Conservation (phyloP, 768 basidiomycete genomes). For the Mycena olivaceomarginata region DNA sequence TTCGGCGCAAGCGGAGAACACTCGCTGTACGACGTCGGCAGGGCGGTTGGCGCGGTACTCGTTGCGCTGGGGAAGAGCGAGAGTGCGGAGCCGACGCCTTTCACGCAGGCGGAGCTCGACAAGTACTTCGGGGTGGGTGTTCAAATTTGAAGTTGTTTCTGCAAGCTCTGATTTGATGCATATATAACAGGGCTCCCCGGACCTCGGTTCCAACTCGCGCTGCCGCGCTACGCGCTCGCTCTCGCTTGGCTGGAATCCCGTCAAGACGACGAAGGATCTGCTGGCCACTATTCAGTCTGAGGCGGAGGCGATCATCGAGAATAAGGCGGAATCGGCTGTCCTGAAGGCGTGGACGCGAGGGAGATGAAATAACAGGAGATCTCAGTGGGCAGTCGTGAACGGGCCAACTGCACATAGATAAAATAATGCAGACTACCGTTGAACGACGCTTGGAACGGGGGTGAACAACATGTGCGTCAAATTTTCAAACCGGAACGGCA, state of each 20-base stretch:
- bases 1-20: constrained; percentile 73
- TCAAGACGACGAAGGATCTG: constrained; percentile 42
- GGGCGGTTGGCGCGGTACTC: constrained; percentile 61
- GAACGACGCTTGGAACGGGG: no score
- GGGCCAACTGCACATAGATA: no score
- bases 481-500: no score
- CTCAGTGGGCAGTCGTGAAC: no score
- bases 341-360: no score
- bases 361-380: no score
- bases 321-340: neutral
- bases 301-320: constrained; percentile 21
- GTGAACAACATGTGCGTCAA: no score
- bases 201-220: constrained; percentile 51
- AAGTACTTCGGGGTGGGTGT: constrained; percentile 59
- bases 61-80: constrained; percentile 60
- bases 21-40: constrained; percentile 62
- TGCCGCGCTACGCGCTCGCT: constrained; percentile 45
- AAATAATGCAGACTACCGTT: no score
- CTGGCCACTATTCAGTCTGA: constrained; percentile 41
- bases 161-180: neutral
- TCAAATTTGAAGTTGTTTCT: neutral
- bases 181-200: constrained; percentile 15
- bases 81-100: constrained; percentile 64
- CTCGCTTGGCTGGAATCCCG: constrained; percentile 53
- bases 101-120: constrained; percentile 66